These are phyloP conservation scores for Pyrenochaeta sp. DNA, from an alignment of 2,329 filamentous ascomycete genomes.

Conservation along the genomic window DNA sequence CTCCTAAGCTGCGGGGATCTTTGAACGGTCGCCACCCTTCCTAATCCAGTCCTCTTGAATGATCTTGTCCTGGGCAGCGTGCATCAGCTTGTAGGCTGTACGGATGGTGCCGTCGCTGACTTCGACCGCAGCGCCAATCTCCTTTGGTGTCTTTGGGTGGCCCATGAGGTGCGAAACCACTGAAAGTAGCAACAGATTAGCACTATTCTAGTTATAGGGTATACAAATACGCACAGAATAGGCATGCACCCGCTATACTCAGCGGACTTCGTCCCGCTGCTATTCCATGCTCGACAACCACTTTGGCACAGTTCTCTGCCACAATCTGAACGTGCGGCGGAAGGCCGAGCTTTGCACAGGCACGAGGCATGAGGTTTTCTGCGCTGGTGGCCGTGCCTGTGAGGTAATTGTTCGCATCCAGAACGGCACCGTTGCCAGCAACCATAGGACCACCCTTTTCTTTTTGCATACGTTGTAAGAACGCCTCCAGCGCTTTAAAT, in stretches of 20 bases:
- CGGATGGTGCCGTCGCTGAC: slow-evolving; percentile 98
- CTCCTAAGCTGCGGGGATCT: slow-evolving; percentile 68
- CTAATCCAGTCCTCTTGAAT: slow-evolving; percentile 79
- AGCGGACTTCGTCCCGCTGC: slow-evolving; percentile 92
- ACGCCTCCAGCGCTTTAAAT: slow-evolving; percentile 91
- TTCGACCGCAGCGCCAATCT: slow-evolving; percentile 83
- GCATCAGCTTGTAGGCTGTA: slow-evolving; percentile 90
- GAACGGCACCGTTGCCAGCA: slow-evolving; percentile 52
- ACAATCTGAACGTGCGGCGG: slow-evolving; percentile 81
- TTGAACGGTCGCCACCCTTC: slow-evolving; percentile 74
- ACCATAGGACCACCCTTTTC: slow-evolving; percentile 32
- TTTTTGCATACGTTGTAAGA: slow-evolving; percentile 72
- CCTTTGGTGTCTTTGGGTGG: slow-evolving; percentile 79
- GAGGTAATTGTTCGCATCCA: slow-evolving; percentile 65
- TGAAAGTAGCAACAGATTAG: no score
- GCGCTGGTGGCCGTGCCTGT: slow-evolving; percentile 79
- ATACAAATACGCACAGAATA: slow-evolving; percentile 67
- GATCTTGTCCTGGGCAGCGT: slow-evolving; percentile 75
- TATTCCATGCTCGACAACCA: slow-evolving; percentile 78
- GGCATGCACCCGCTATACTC: slow-evolving; percentile 92
- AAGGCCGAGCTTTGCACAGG: slow-evolving; percentile 83
- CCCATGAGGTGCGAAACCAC: slow-evolving; percentile 87
- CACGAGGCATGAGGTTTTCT: slow-evolving; percentile 85
- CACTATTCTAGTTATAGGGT: no score
- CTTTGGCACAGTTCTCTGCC: slow-evolving; percentile 78